Evolutionary conservation across 2,329 filamentous ascomycete species (phyloP), one percentile per base, ranked within the genome.

Genomic region (Neoarthrinium moseri): DNA sequence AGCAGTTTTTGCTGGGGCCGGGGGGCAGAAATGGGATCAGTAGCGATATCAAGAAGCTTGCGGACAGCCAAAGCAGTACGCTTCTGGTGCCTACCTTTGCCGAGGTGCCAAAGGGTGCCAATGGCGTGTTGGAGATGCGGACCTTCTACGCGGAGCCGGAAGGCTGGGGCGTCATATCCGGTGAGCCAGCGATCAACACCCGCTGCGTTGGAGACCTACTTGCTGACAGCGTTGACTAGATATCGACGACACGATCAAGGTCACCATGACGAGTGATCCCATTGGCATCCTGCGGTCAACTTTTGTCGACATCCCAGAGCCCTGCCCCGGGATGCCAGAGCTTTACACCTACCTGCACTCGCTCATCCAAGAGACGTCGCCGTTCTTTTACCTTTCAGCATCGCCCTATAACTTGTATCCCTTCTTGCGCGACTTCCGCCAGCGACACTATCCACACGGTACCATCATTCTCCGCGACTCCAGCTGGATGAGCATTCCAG

Each of bases 401-500:
- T 95, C 91, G 0, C 92, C 92, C 0, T 96, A 96, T 72, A 96
- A 95, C 57, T 79, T 97, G 8, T 96, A 96, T 61, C 87, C 89
- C 0, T 94, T 96, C 67, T 77, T 97, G 20, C 84, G 79, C 46
- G 65, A 75, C 1, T 97, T 97, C 68, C 76, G 90, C 27, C 70
- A 84, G 44, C 63, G 74, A 2, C 70, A 32, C 23, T 97, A 85
- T 61, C 88, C 87, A 0, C 78, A 77, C 3, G 92, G 92, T 10
- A 89, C 89, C 20, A 77, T 96, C 51, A 81, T 96, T 27, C 78
- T 97, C 6, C 85, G 92, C 30, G 90, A 96, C 58, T 84, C 86
- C 7, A 89, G 84, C 45, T 95, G 89, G 88, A 86, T 89, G 78
- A 91, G 89, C 40, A 71, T 96, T 2, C 79, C 84, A 1, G 91